Evolutionary conservation across 2,329 filamentous ascomycete genomes (phyloP).

Genomic region (Aspergillus sojae): DNA sequence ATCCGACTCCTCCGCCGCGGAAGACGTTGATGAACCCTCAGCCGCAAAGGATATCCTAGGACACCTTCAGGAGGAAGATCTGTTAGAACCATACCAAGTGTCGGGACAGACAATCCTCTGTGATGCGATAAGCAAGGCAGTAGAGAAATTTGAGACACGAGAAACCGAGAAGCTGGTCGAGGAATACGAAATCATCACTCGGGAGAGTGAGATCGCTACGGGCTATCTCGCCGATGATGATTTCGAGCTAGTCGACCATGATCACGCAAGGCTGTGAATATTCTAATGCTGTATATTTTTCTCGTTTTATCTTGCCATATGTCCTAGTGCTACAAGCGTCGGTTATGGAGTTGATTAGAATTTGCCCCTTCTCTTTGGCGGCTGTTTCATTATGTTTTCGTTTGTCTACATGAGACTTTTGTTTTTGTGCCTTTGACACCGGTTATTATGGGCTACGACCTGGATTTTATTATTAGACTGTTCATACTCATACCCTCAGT

Average conservation of each 20-base stretch:
- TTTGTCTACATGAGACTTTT: not conserved
- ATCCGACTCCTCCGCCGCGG: slow-evolving; percentile 37
- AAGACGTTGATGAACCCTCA: slow-evolving; percentile 40
- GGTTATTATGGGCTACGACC: too few relatives aligned
- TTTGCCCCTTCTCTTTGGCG: not conserved
- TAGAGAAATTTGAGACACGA: slow-evolving; percentile 62
- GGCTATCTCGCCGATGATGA: slow-evolving; percentile 41
- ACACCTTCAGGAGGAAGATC: slow-evolving; percentile 50
- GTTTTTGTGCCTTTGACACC: not conserved
- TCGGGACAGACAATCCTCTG: slow-evolving; percentile 60
- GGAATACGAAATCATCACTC: slow-evolving; percentile 60
- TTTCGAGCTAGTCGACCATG: slow-evolving; percentile 45
- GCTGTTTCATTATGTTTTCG: not conserved
- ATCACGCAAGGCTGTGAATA: slow-evolving; percentile 25
- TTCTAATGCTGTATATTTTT: not conserved
- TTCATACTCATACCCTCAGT: not conserved
- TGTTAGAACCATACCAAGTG: slow-evolving; percentile 58
- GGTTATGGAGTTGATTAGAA: slow-evolving; percentile 6
- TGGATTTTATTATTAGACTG: not conserved
- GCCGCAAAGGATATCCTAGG: slow-evolving; percentile 50
- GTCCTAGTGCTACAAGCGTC: not conserved
- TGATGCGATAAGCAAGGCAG: slow-evolving; percentile 58
- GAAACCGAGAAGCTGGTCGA: slow-evolving; percentile 64
- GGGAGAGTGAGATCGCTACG: slow-evolving; percentile 35
- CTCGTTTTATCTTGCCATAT: not conserved